A percentile compares a stretch with the other conserved stretches of the same genome.
phyloP scores from a whole-genome alignment of 305 asterid genomes.

The Rubia balearica region DNA sequence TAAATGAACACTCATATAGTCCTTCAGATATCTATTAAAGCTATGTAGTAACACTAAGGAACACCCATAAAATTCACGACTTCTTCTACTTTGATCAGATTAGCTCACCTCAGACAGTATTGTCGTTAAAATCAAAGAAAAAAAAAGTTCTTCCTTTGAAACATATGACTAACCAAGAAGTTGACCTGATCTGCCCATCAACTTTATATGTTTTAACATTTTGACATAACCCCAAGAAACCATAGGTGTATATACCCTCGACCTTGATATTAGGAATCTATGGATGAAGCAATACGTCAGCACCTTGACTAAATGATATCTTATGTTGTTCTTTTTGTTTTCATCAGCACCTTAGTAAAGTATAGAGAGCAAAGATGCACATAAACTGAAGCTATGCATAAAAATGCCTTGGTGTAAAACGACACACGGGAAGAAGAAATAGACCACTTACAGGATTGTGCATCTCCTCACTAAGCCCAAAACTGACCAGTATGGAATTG shows the following conservation, averaged over 20 bases:
- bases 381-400: not conserved
- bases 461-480: conserved; percentile 83
- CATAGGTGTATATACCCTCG: not conserved
- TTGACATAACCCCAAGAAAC: not conserved
- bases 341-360: too few species aligned
- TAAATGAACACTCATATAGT: not conserved
- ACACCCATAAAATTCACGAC: not conserved
- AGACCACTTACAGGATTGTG: conserved; percentile 72
- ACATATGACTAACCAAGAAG: not conserved
- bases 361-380: not conserved
- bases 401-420: not conserved
- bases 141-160: not conserved
- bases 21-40: not conserved
- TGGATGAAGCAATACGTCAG: not conserved
- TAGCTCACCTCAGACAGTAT: not conserved
- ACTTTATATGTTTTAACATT: not conserved
- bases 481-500: conserved; percentile 57
- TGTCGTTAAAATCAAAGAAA: not conserved
- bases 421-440: not conserved
- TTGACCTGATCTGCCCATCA: not conserved
- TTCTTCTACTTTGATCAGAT: not conserved
- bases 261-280: not conserved
- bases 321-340: not conserved
- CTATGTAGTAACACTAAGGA: not conserved
- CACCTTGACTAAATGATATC: too few species aligned